A percentile compares a stretch with the other conserved stretches of the same genome.
phyloP scores from a whole-genome alignment of 2,329 filamentous ascomycete species.

The Arthrobotrys conoides region DNA sequence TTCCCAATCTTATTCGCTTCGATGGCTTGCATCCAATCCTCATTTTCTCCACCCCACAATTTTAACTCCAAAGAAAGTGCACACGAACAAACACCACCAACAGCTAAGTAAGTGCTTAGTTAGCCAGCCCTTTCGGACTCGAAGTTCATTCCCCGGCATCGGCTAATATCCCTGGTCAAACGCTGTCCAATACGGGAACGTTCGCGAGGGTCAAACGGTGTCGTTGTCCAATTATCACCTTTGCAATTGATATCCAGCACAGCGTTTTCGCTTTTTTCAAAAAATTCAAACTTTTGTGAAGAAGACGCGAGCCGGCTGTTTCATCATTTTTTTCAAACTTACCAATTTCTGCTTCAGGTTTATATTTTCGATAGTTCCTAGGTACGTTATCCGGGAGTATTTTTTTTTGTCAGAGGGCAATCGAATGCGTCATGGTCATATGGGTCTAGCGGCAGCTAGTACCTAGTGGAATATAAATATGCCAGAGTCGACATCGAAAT shows the following conservation, averaged over 20 bases:
- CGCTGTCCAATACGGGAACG: slow-evolving; percentile 41
- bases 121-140: slow-evolving; percentile 50
- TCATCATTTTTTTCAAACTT: slow-evolving; percentile 6
- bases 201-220: slow-evolving; percentile 41
- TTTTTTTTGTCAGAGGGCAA: slow-evolving; percentile 1
- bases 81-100: background rate
- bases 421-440: slow-evolving; percentile 12
- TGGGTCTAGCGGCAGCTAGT: background rate
- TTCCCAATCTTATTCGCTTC: slow-evolving; percentile 39
- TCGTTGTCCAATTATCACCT: slow-evolving; percentile 44
- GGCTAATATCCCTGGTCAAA: slow-evolving; percentile 57
- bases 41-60: slow-evolving; percentile 6
- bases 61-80: no score
- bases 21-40: slow-evolving; percentile 48
- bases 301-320: slow-evolving; percentile 18
- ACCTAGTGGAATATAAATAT: slow-evolving; percentile 18
- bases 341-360: background rate
- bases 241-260: slow-evolving; percentile 52
- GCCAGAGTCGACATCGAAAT: slow-evolving; percentile 13
- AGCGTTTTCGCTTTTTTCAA: slow-evolving; percentile 40
- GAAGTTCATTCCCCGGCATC: slow-evolving; percentile 55
- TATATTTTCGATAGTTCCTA: background rate
- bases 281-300: background rate
- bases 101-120: no score
- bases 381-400: slow-evolving; percentile 42